Percentiles rank a stretch among this genome's conserved stretches.
Conservation (phyloP, 1,284 basidiomycete species). For the Sporisorium scitamineum region DNA sequence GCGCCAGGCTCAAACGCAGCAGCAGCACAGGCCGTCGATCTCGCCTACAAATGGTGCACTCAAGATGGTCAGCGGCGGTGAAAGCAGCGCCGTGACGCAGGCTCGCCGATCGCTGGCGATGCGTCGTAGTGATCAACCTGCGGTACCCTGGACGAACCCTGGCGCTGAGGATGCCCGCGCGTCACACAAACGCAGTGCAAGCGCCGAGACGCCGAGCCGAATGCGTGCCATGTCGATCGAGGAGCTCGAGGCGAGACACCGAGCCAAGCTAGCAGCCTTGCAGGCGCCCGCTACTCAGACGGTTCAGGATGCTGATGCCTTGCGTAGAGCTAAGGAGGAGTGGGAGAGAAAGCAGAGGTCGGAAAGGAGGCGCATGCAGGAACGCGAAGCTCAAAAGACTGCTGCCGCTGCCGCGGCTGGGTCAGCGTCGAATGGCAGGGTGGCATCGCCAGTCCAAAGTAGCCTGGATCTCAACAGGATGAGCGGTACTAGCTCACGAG, state of each 20-base stretch:
- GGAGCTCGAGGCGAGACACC: constrained; percentile 51
- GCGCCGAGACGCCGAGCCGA: constrained; percentile 15
- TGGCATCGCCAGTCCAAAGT: constrained; percentile 22
- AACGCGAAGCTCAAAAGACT: constrained; percentile 38
- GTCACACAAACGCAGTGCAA: constrained; percentile 12
- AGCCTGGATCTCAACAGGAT: constrained; percentile 12
- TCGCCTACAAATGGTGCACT: constrained; percentile 8
- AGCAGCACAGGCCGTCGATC: constrained; percentile 10
- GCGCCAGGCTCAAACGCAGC: constrained; percentile 6
- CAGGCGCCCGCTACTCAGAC: constrained; percentile 46
- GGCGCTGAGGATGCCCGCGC: constrained; percentile 15
- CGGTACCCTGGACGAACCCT: constrained; percentile 43
- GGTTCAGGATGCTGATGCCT: constrained; percentile 44
- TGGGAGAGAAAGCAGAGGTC: constrained; percentile 46
- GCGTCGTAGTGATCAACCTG: constrained; percentile 34
- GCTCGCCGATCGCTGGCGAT: constrained; percentile 39
- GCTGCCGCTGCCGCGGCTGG: constrained; percentile 24
- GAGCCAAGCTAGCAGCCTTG: constrained; percentile 49
- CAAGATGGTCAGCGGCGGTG: constrained; percentile 27
- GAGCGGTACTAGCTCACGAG: constrained; percentile 9
- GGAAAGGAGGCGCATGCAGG: constrained; percentile 46
- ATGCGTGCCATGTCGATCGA: constrained; percentile 47
- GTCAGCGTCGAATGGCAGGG: constrained; percentile 20
- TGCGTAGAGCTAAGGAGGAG: constrained; percentile 47
- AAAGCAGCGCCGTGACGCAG: constrained; percentile 29